Evolutionary conservation across 805 yeast species (phyloP).

Genomic region (Candida manassasensis): DNA sequence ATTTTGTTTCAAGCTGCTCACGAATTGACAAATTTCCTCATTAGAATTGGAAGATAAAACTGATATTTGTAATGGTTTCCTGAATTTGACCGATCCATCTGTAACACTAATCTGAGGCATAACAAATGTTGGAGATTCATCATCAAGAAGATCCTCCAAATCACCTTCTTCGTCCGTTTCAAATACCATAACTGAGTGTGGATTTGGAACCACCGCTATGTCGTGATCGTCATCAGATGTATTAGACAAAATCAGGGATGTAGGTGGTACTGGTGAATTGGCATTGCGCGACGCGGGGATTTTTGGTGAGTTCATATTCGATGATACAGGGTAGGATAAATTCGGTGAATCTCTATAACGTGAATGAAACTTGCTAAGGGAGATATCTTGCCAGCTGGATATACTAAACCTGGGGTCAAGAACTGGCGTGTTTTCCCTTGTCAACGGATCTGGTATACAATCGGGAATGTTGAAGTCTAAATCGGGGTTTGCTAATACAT

Average conservation of each 20-base stretch:
- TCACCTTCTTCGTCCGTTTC: conserved; percentile 39
- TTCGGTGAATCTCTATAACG: neutral
- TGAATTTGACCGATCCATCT: conserved; percentile 8
- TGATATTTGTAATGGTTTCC: conserved; percentile 15
- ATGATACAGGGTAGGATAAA: conserved; percentile 6
- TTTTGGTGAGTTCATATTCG: conserved; percentile 3
- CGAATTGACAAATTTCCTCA: conserved; percentile 17
- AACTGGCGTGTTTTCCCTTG: conserved; percentile 10
- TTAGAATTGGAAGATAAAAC: conserved; percentile 19
- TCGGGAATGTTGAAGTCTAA: conserved; percentile 22
- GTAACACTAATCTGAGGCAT: conserved; percentile 35
- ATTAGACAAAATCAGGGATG: conserved; percentile 21
- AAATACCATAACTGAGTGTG: conserved; percentile 31
- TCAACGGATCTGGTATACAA: conserved; percentile 9
- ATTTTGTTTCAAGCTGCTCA: conserved; percentile 14
- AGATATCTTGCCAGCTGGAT: conserved; percentile 5
- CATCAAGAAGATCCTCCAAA: conserved; percentile 1
- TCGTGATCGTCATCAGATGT: conserved; percentile 24
- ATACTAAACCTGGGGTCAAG: conserved; percentile 9
- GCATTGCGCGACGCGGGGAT: neutral
- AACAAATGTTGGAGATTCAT: conserved; percentile 22
- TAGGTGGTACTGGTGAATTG: conserved; percentile 7
- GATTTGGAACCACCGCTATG: conserved; percentile 18
- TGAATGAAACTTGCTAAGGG: neutral
- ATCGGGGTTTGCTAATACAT: conserved; percentile 38